phyloP scores from a whole-genome alignment of 306 rosid species.

The Prosopis cineraria region DNA sequence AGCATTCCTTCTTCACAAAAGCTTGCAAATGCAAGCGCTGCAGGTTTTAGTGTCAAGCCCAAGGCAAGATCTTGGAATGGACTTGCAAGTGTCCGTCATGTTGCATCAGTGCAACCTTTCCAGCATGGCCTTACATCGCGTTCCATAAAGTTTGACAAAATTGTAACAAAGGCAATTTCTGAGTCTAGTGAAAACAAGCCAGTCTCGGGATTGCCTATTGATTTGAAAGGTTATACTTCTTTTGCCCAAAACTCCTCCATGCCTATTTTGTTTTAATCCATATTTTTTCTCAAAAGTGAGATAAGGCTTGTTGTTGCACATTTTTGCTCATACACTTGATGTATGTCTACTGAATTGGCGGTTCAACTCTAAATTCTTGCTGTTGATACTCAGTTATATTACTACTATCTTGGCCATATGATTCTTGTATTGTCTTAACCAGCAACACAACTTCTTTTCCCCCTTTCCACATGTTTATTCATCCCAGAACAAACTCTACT shows the following conservation, averaged over 20 bases:
- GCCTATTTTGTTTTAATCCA: not conserved
- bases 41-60: constrained; percentile 39
- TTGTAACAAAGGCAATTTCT: constrained; percentile 61
- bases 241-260: not conserved
- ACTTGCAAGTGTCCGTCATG: constrained; percentile 61
- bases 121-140: constrained; percentile 41
- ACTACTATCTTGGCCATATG: not conserved
- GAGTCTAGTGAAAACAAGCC: constrained; percentile 55
- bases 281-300: too few species aligned
- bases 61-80: constrained; percentile 53
- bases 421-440: not conserved
- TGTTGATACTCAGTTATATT: not conserved
- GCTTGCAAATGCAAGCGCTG: constrained; percentile 36
- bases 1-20: constrained; percentile 49
- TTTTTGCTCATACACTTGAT: not conserved
- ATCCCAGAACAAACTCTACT: not conserved
- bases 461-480: not conserved
- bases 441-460: not conserved
- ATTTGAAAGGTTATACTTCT: constrained; percentile 66
- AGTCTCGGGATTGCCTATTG: constrained; percentile 76
- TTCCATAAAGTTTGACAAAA: constrained; percentile 45
- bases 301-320: too few species aligned
- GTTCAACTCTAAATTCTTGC: not conserved
- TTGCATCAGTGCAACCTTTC: constrained; percentile 55
- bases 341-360: not conserved